These are phyloP conservation scores for Salvia sclarea DNA, from an alignment of 305 asterid genomes.

Conservation along the genomic window DNA sequence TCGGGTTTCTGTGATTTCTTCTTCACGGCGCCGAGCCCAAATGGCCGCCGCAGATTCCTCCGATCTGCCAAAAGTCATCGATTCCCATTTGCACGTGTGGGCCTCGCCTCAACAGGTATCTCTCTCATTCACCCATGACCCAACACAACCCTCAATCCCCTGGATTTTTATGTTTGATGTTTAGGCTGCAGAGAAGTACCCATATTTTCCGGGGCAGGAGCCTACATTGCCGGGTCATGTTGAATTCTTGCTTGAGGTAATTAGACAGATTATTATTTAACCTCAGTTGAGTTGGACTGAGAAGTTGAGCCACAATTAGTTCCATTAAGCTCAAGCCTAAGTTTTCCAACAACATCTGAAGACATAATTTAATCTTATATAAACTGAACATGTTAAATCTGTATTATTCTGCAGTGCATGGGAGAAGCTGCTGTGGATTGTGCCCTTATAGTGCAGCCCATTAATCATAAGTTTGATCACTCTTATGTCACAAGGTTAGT, in stretches of 20 bases:
- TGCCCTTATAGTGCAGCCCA: slow-evolving; percentile 93
- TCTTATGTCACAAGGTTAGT: slow-evolving; percentile 84
- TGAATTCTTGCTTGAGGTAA: slow-evolving; percentile 74
- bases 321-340: background rate
- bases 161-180: background rate
- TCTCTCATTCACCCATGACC: slow-evolving; percentile 2
- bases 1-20: slow-evolving; percentile 15
- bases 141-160: background rate
- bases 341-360: background rate
- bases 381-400: background rate
- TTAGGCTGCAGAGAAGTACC: slow-evolving; percentile 75
- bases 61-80: slow-evolving; percentile 51
- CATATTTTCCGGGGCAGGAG: slow-evolving; percentile 87
- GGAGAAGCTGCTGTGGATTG: slow-evolving; percentile 84
- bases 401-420: slow-evolving; percentile 54
- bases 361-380: background rate
- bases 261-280: background rate
- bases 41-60: slow-evolving; percentile 41
- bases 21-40: slow-evolving; percentile 31
- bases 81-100: slow-evolving; percentile 96
- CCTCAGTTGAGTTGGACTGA: background rate
- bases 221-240: slow-evolving; percentile 75
- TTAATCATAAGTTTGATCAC: slow-evolving; percentile 86
- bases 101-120: slow-evolving; percentile 74
- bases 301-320: background rate